phyloP scores from a whole-genome alignment of 1,284 basidiomycete genomes.

The Irpex sp. region DNA sequence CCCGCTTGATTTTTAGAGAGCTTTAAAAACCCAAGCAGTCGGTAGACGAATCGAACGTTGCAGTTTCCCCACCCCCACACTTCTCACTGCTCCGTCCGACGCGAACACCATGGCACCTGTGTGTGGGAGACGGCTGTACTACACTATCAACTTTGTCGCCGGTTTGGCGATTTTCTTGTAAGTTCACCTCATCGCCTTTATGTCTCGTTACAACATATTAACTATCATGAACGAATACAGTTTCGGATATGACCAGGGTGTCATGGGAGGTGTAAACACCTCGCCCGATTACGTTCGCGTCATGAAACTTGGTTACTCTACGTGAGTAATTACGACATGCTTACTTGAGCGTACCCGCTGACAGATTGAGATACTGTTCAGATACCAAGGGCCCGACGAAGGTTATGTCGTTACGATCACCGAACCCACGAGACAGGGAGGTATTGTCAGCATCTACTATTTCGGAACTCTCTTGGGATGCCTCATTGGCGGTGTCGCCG shows the following conservation, averaged over 20 bases:
- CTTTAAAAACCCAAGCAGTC: not conserved
- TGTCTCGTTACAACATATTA: not conserved
- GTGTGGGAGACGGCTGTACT: conserved; percentile 26
- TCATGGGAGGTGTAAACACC: conserved; percentile 54
- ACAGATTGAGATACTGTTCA: conserved; percentile 13
- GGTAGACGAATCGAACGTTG: not conserved
- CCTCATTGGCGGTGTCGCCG: conserved; percentile 42
- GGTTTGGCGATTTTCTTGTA: conserved; percentile 48
- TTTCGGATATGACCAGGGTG: conserved; percentile 54
- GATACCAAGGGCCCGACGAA: conserved; percentile 38
- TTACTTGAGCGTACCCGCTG: conserved; percentile 1
- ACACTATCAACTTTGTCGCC: conserved; percentile 35
- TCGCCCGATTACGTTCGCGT: conserved; percentile 43
- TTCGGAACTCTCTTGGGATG: conserved; percentile 47
- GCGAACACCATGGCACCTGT: conserved; percentile 16
- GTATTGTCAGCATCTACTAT: conserved; percentile 49
- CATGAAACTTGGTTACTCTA: conserved; percentile 40
- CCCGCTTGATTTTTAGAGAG: not conserved
- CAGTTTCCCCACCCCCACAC: not conserved
- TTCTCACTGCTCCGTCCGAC: not conserved
- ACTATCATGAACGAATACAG: conserved; percentile 20
- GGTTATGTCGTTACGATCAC: conserved; percentile 48
- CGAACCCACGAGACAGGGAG: conserved; percentile 46
- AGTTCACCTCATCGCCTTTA: conserved; percentile 14
- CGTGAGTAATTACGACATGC: conserved; percentile 20